Conservation (phyloP, 805 yeast species). For the Wickerhamomyces bovis region DNA sequence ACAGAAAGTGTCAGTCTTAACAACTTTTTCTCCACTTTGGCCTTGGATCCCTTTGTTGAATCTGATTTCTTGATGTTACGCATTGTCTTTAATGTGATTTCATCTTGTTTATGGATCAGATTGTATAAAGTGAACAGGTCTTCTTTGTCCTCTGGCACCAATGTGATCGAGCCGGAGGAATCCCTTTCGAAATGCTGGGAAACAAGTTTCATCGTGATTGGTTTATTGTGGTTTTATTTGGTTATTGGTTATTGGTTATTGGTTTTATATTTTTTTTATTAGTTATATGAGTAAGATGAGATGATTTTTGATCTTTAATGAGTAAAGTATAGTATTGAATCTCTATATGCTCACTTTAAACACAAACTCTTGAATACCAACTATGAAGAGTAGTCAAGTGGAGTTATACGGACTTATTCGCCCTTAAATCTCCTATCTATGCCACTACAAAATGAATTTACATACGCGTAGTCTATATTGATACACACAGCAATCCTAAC, state of each 20-base stretch:
- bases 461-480: too few species aligned
- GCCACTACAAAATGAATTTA: too few species aligned
- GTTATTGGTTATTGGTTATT: not conserved
- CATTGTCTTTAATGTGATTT: slow-evolving; percentile 59
- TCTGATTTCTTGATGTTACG: slow-evolving; percentile 47
- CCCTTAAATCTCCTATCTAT: too few species aligned
- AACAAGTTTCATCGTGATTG: slow-evolving; percentile 47
- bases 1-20: slow-evolving; percentile 56
- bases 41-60: slow-evolving; percentile 11
- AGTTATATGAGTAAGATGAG: too few species aligned
- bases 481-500: slow-evolving; percentile 31
- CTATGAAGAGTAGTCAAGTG: too few species aligned
- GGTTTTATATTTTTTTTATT: not conserved
- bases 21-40: slow-evolving; percentile 43
- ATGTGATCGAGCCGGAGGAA: slow-evolving; percentile 54
- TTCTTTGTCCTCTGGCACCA: slow-evolving; percentile 83
- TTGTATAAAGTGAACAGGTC: slow-evolving; percentile 89
- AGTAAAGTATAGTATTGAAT: too few species aligned
- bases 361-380: too few species aligned
- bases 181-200: slow-evolving; percentile 48
- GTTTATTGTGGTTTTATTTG: not conserved
- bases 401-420: too few species aligned
- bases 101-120: slow-evolving; percentile 70
- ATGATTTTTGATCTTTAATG: too few species aligned
- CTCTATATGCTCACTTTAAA: too few species aligned